A percentile compares a stretch with the other conserved stretches of the same genome.
Evolutionary conservation across 1,284 basidiomycete genomes (phyloP).

Genomic region (Heliocybe sulcata): DNA sequence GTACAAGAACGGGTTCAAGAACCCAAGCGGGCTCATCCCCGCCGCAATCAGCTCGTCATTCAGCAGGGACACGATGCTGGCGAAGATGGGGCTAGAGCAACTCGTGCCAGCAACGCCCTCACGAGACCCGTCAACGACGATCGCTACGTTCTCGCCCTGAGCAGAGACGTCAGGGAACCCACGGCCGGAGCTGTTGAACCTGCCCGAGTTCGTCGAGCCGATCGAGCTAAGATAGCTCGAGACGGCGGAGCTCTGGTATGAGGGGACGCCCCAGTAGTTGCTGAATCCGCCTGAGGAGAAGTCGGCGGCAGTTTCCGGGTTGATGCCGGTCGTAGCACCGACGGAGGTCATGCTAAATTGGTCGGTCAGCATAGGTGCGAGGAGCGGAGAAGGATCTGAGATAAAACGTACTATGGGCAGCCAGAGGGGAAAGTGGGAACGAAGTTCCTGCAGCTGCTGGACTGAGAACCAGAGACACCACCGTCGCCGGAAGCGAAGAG

Average conservation of each 20-base stretch:
- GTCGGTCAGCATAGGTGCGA: neutral
- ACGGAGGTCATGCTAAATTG: slow-evolving; percentile 25
- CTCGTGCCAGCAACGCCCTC: slow-evolving; percentile 50
- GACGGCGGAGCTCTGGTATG: slow-evolving; percentile 50
- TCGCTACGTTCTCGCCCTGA: slow-evolving; percentile 52
- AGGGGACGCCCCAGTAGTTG: slow-evolving; percentile 38
- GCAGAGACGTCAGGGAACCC: slow-evolving; percentile 70
- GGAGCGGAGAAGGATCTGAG: neutral
- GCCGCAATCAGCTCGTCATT: slow-evolving; percentile 50
- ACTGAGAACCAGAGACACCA: slow-evolving; percentile 29
- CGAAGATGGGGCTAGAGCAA: slow-evolving; percentile 51
- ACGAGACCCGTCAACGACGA: slow-evolving; percentile 40
- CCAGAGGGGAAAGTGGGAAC: slow-evolving; percentile 26
- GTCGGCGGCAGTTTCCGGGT: slow-evolving; percentile 43
- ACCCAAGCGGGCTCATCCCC: slow-evolving; percentile 45
- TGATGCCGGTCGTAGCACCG: slow-evolving; percentile 39
- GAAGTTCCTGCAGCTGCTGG: slow-evolving; percentile 18
- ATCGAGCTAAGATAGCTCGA: slow-evolving; percentile 38
- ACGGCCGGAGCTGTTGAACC: slow-evolving; percentile 40
- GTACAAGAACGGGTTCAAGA: slow-evolving; percentile 58
- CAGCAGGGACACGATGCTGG: slow-evolving; percentile 48
- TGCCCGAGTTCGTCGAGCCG: slow-evolving; percentile 39
- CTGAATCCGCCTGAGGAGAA: slow-evolving; percentile 67
- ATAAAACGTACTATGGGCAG: slow-evolving; percentile 13
- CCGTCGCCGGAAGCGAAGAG: slow-evolving; percentile 30